Evolutionary conservation across 2,329 filamentous ascomycete species (phyloP).

Genomic region (Calonectria pseudoreteaudii): DNA sequence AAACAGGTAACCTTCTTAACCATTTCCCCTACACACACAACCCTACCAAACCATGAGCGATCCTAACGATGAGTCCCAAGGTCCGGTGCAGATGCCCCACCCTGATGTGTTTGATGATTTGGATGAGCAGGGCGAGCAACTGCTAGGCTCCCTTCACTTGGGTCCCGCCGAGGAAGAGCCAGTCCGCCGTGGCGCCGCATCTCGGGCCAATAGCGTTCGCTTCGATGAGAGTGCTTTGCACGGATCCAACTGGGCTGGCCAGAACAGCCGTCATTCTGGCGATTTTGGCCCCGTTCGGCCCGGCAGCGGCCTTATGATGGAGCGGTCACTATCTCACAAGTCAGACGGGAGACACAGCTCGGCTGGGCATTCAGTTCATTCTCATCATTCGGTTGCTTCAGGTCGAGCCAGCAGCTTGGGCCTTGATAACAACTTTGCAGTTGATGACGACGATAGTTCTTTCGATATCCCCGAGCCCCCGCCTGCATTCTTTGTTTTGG

Average conservation of each 20-base stretch:
- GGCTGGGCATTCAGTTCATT: conserved; percentile 82
- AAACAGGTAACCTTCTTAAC: conserved; percentile 75
- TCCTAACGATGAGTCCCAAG: conserved; percentile 58
- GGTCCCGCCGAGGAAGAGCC: conserved; percentile 86
- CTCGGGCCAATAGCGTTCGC: conserved; percentile 94
- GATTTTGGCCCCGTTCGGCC: conserved; percentile 85
- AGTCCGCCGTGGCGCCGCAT: conserved; percentile 85
- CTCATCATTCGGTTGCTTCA: conserved; percentile 76
- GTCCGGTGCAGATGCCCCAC: conserved; percentile 82
- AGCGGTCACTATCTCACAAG: conserved; percentile 92
- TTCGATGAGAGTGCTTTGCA: conserved; percentile 97
- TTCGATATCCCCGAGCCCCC: conserved; percentile 80
- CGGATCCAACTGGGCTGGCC: conserved; percentile 82
- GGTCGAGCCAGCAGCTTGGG: conserved; percentile 90
- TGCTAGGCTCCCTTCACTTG: conserved; percentile 84
- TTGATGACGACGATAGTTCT: conserved; percentile 75
- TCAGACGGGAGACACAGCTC: conserved; percentile 96
- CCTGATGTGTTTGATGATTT: conserved; percentile 90
- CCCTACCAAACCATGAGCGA: not conserved
- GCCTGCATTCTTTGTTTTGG: conserved; percentile 85
- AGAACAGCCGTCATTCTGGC: conserved; percentile 83
- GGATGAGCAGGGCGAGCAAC: conserved; percentile 85
- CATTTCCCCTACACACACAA: not conserved
- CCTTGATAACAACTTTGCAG: conserved; percentile 76
- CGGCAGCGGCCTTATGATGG: conserved; percentile 87